Conservation (phyloP, 2,329 filamentous ascomycete species). For the Ophiobolus disseminans region DNA sequence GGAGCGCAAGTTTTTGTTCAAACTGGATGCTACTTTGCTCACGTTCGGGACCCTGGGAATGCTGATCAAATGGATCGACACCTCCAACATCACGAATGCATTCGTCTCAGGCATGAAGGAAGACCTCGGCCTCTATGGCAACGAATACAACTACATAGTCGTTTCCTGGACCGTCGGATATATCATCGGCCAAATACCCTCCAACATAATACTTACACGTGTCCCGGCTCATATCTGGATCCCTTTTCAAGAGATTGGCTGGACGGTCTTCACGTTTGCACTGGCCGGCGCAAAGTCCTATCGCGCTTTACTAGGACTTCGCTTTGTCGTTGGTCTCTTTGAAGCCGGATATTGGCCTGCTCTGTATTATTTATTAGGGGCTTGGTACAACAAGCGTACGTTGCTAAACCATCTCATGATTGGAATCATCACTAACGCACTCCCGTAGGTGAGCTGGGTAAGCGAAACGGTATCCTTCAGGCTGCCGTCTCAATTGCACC, state of each 20-base stretch:
- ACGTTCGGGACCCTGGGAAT: conserved; percentile 55
- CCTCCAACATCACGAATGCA: conserved; percentile 33
- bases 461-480: conserved; percentile 24
- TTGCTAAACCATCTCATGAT: background rate
- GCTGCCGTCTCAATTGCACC: conserved; percentile 20
- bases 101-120: conserved; percentile 41
- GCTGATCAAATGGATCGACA: conserved; percentile 34
- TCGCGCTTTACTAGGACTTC: conserved; percentile 10
- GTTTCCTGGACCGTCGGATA: conserved; percentile 69
- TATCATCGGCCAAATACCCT: conserved; percentile 46
- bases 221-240: conserved; percentile 18
- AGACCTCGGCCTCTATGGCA: conserved; percentile 29
- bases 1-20: conserved; percentile 33
- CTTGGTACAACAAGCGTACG: conserved; percentile 44
- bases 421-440: conserved; percentile 22
- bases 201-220: conserved; percentile 32
- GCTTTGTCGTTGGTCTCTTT: conserved; percentile 19
- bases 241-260: conserved; percentile 13
- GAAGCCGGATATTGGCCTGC: conserved; percentile 24
- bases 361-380: conserved; percentile 34
- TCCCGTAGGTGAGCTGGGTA: conserved; percentile 19
- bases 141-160: conserved; percentile 53
- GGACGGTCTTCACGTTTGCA: conserved; percentile 12
- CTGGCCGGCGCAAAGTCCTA: conserved; percentile 24
- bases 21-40: conserved; percentile 51